Evolutionary conservation across 768 basidiomycete genomes (phyloP).

Genomic region (Mycena belliarum): DNA sequence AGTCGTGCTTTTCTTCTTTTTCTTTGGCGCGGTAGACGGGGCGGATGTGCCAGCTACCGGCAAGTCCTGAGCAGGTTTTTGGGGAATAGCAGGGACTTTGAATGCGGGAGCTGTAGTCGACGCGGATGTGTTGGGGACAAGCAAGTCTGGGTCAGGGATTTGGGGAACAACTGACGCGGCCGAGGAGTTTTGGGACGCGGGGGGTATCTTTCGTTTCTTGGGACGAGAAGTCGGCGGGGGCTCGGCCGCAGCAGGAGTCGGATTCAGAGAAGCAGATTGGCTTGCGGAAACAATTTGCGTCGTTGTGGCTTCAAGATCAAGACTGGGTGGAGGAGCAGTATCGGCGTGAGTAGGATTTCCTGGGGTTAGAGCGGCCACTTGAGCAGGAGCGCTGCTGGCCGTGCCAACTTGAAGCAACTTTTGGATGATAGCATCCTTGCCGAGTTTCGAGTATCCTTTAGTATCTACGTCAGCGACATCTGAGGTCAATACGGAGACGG

Average conservation of each 20-base stretch:
- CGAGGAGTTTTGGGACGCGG: neutral
- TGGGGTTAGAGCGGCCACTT: neutral
- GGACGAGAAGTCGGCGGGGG: conserved; percentile 37
- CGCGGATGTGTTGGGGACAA: too few relatives aligned
- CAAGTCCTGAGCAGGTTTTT: neutral
- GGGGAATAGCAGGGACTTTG: conserved; percentile 17
- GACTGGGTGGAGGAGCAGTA: neutral
- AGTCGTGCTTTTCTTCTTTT: conserved; percentile 22
- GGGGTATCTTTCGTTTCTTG: neutral
- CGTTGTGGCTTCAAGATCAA: neutral
- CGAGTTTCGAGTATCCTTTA: conserved; percentile 71
- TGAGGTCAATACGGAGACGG: too few relatives aligned
- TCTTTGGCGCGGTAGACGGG: neutral
- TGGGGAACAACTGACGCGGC: too few relatives aligned
- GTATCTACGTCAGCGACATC: too few relatives aligned
- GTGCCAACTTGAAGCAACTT: conserved; percentile 42
- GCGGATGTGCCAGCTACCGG: neutral
- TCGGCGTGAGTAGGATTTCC: neutral
- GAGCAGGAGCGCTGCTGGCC: neutral
- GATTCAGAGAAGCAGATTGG: neutral
- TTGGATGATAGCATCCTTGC: conserved; percentile 56
- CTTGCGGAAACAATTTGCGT: neutral
- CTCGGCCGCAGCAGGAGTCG: neutral
- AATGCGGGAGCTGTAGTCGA: too few relatives aligned
- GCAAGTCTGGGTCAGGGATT: neutral